phyloP scores from a whole-genome alignment of 2,329 filamentous ascomycete species.

The Trichoderma aggressivum region DNA sequence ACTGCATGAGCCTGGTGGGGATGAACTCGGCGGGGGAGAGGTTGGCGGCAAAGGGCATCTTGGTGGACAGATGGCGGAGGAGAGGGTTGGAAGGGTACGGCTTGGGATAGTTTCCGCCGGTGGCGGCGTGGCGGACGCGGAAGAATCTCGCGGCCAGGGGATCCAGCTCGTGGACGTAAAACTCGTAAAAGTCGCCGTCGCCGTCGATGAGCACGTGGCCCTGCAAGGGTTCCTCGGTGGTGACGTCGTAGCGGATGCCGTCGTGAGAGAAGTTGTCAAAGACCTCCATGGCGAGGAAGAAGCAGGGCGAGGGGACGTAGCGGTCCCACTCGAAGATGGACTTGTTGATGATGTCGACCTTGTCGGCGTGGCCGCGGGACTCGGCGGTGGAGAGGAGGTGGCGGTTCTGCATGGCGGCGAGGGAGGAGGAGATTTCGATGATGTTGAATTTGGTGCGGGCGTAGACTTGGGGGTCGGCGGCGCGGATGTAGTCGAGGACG shows the following conservation, averaged over 20 bases:
- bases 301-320: conserved; percentile 88
- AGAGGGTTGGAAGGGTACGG: conserved; percentile 54
- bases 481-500: conserved; percentile 92
- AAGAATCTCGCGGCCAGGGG: conserved; percentile 80
- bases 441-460: conserved; percentile 89
- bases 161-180: conserved; percentile 79
- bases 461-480: conserved; percentile 86
- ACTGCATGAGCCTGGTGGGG: conserved; percentile 90
- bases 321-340: conserved; percentile 93
- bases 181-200: conserved; percentile 89
- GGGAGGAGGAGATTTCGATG: conserved; percentile 85
- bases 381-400: conserved; percentile 65
- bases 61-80: conserved; percentile 59
- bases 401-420: conserved; percentile 73
- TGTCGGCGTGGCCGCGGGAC: conserved; percentile 71
- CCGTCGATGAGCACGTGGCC: conserved; percentile 82
- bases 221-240: conserved; percentile 79
- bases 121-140: conserved; percentile 76
- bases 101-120: conserved; percentile 59
- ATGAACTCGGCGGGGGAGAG: conserved; percentile 87
- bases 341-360: conserved; percentile 91
- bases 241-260: conserved; percentile 81
- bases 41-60: conserved; percentile 69
- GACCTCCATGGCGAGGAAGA: conserved; percentile 96
- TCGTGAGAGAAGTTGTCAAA: conserved; percentile 99